phyloP scores from a whole-genome alignment of 805 yeast genomes.

The Pichia phayaonensis region DNA sequence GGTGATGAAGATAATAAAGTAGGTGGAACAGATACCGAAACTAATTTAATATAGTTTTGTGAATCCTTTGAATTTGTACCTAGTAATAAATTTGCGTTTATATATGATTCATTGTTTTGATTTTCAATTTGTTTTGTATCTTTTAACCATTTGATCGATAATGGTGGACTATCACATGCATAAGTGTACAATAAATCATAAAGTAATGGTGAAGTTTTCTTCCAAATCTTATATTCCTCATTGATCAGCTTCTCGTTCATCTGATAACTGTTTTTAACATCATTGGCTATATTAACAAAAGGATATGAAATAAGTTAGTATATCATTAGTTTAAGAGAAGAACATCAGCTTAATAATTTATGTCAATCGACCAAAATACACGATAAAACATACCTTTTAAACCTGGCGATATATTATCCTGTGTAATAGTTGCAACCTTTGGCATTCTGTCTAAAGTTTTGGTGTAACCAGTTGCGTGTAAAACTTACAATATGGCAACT shows the following conservation, averaged over 20 bases:
- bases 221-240: slow-evolving; percentile 80
- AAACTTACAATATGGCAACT: no score
- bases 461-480: no score
- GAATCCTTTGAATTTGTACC: slow-evolving; percentile 41
- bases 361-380: no score
- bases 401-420: no score
- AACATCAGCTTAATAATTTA: no score
- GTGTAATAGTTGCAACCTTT: no score
- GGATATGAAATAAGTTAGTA: slow-evolving; percentile 8
- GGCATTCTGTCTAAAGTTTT: no score
- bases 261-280: slow-evolving; percentile 35
- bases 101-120: slow-evolving; percentile 5
- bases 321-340: no score
- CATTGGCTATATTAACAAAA: slow-evolving; percentile 12
- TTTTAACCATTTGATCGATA: slow-evolving; percentile 65
- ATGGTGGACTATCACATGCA: slow-evolving; percentile 62
- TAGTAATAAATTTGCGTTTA: slow-evolving; percentile 29
- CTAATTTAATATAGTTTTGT: slow-evolving; percentile 39
- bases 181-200: slow-evolving; percentile 68
- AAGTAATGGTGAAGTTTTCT: slow-evolving; percentile 71
- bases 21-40: slow-evolving; percentile 40
- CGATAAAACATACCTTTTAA: no score
- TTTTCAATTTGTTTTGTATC: slow-evolving; percentile 20
- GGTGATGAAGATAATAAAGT: slow-evolving; percentile 31
- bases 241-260: slow-evolving; percentile 55